Base-by-base conservation (phyloP, 2,329 filamentous ascomycete genomes). In the Ophiocordyceps camponoti-floridani region DNA sequence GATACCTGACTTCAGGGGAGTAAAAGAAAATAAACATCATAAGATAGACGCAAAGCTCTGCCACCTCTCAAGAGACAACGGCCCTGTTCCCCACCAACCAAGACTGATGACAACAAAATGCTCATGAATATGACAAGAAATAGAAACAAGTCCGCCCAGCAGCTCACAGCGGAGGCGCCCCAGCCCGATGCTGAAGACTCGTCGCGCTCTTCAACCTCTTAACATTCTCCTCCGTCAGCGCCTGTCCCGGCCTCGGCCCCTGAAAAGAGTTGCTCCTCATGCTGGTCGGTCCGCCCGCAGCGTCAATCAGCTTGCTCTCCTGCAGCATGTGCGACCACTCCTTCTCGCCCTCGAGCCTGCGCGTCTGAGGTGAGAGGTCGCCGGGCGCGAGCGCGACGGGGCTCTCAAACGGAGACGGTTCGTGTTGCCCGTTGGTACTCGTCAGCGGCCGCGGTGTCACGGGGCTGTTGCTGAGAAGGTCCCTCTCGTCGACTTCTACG, bases 211-310 rank as follows among this genome's bases (percentile, higher is more conserved):
- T 62, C 41, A 74, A 51, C 48, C 60, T 69, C 33, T 66, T 69
- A 42, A 75, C 58, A 50, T 75, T 75, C 52, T 71, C 71, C 48
- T 72, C 66, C 1, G 72, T 75, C 48, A 75, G 51, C 5, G 64
- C 64, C 45, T 72, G 67, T 3, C 64, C 63, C 8, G 52, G 46
- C 11, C 58, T 53, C 26, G 53, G 47, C 37, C 60, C 62, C 10
- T 64, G 56, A 27, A 60, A 60, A 8, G 59, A 60, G 28, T 54
- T 59, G 14, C 52, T 54, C n/a, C 58, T 51, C 41, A 58, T 56
- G 26, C 50, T 55, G 6, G 57, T 50, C 23, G 59, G 55, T 6
- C 61, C 61, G 4, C 66, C 66, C 0, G 66, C 67, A 2, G 67
- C 66, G 41, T 64, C 67, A 44, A 70, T 64, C 41, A 70, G 52